These are phyloP conservation scores for Taxawa tesnikishii DNA, from an alignment of 2,329 filamentous ascomycete genomes.

Conservation along the genomic window DNA sequence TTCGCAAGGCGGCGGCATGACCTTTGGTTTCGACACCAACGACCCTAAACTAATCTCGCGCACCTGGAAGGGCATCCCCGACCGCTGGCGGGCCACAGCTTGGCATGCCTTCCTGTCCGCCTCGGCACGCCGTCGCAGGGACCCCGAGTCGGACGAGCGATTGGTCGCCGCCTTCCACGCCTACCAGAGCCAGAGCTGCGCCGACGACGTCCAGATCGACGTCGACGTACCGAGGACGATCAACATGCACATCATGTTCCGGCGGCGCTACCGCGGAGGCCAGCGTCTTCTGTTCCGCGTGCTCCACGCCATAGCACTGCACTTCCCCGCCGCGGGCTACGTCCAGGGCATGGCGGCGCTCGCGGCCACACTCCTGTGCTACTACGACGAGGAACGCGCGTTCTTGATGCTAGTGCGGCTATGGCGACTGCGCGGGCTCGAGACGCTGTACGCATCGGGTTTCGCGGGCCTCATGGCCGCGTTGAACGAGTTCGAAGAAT, in stretches of 20 bases:
- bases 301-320: slow-evolving; percentile 79
- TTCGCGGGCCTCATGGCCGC: slow-evolving; percentile 82
- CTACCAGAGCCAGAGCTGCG: slow-evolving; percentile 60
- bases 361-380: slow-evolving; percentile 84
- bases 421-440: slow-evolving; percentile 80
- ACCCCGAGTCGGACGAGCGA: slow-evolving; percentile 51
- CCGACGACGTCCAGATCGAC: slow-evolving; percentile 94
- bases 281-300: slow-evolving; percentile 88
- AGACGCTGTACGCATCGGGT: slow-evolving; percentile 69
- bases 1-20: slow-evolving; percentile 45
- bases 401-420: slow-evolving; percentile 96
- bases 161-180: slow-evolving; percentile 60
- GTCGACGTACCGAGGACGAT: slow-evolving; percentile 93
- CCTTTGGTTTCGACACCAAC: slow-evolving; percentile 67
- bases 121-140: slow-evolving; percentile 55
- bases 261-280: slow-evolving; percentile 78
- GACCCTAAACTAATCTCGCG: slow-evolving; percentile 72
- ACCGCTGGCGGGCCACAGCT: slow-evolving; percentile 83
- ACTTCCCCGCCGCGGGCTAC: slow-evolving; percentile 84
- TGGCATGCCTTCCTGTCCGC: slow-evolving; percentile 87
- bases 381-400: slow-evolving; percentile 87
- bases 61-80: slow-evolving; percentile 96
- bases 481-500: slow-evolving; percentile 68
- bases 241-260: slow-evolving; percentile 94
- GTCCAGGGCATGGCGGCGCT: slow-evolving; percentile 96